Evolutionary conservation across 208 protist genomes (phyloP), one percentile per base, ranked within the genome.

Genomic region (Leishmania amazonensis): DNA sequence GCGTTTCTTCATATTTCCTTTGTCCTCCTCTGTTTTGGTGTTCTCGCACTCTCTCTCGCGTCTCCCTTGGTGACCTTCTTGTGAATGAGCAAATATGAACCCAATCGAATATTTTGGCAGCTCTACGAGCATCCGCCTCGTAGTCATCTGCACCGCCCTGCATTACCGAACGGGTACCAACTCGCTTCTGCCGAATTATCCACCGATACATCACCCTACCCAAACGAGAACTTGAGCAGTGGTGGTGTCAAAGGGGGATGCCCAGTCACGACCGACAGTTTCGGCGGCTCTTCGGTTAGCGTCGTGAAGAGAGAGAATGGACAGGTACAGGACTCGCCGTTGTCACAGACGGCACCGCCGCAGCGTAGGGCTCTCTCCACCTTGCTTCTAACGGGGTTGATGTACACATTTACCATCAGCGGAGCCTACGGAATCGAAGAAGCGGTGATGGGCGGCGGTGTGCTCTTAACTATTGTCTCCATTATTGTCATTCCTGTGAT

Each of bases 351-450:
- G 57, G 75, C 57, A 13, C n/a, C 5, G 64, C 49, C 28, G 45
- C 67, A 49, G 57, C 68, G 74, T 45, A 86, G 67, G 45, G 45
- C 75, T 35, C 89, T 95, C 51, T 94, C 91, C 6, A 82, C 89
- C 58, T 28, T 94, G 47, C 84, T 97, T 76, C 81, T 97, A 11
- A 90, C 89, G n/a, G 94, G 89, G 1, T 80, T 95, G 17, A 97
- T 95, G 92, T 96, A 96, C 83, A 92, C 90, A n/a, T 91, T 92
- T 58, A 93, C 94, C 38, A 93, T 90, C 64, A 90, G 87, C 80
- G 91, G 94, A 17, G 90, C 90, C 6, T 95, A 96, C 81, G 91
- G 92, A 6, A 93, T 96, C 47, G 94, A 97, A 79, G 91, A 97
- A 75, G 94, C 92, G n/a, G 92, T 95, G 35, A 79, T 91, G 84